Base-by-base conservation (phyloP, 495 filamentous ascomycete genomes). In the Aspergillus nidulans region DNA sequence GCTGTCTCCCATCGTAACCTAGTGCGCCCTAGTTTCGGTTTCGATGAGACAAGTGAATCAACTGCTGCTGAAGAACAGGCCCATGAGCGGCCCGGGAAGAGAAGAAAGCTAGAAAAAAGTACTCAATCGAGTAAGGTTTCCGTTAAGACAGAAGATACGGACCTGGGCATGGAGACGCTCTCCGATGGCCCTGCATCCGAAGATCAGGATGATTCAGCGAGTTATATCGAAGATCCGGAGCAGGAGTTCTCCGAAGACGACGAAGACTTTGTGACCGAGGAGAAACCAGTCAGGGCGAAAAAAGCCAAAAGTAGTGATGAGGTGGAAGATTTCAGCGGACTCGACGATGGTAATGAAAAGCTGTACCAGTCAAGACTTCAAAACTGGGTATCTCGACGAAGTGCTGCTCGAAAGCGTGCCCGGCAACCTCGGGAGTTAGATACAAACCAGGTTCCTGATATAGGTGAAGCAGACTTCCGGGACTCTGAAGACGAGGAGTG, bases 331-430 rank as follows among this genome's bases (percentile, higher is more conserved):
- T 64, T 95, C 30, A 82, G 81, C 45, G 82, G 84, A 8, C 77
- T 96, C 42, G 94, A 98, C 65, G 94, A 98, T 68, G 94, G 94
- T 0, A 90, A 96, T 51, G 94, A 97, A 69, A 75, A 76, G 5
- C 73, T 90, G 6, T 98, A 95, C 65, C 88, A 92, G 67, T 66
- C 66, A n/a, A 80, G 94, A 47, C 69, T 97, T 16, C 75, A 79
- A 32, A 80, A 79, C 30, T 98, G 94, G 94, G 77, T 84, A 4
- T 71, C 75, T 52, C 78, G 81, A 47, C 81, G 94, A 56, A 83
- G 84, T 51, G 76, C 75, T 23, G 88, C 91, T 16, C 78, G 91
- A 49, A 63, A 70, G 39, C 77, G 76, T 39, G 77, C 74, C 8
- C 67, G 63, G 18, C 43, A 53, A 15, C 6, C 23, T 8, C 25